Percentiles rank a stretch among this genome's conserved stretches.
Evolutionary conservation across 176 grass and related monocot genomes (phyloP).

Genomic region (Bolboschoenus planiculmis): DNA sequence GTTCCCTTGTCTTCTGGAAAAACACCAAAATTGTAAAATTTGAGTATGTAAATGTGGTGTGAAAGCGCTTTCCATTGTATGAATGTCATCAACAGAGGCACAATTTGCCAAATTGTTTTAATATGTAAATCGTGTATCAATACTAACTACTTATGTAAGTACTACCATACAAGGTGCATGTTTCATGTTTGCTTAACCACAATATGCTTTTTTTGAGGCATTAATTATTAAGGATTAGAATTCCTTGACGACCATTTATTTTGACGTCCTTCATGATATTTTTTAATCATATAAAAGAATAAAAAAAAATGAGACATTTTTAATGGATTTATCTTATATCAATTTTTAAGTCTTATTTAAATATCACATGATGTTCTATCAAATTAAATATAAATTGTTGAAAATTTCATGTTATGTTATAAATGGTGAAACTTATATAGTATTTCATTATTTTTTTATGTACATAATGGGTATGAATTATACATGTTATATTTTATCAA

Average conservation of each 20-base stretch:
- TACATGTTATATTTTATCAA: too few relatives aligned
- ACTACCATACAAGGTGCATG: neutral
- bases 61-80: neutral
- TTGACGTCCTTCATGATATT: neutral
- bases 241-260: neutral
- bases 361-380: too few relatives aligned
- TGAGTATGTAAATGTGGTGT: neutral
- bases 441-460: too few relatives aligned
- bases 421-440: too few relatives aligned
- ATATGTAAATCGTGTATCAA: neutral
- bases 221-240: neutral
- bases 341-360: too few relatives aligned
- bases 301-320: too few relatives aligned
- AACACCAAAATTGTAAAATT: neutral
- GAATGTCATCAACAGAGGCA: neutral
- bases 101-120: neutral
- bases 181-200: neutral
- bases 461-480: too few relatives aligned
- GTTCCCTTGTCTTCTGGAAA: conserved; percentile 4
- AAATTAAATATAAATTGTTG: too few relatives aligned
- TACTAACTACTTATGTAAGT: neutral
- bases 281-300: too few relatives aligned
- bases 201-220: neutral
- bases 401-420: too few relatives aligned
- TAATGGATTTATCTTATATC: too few relatives aligned